phyloP scores from a whole-genome alignment of 2,329 filamentous ascomycete species.

The Plectosphaerella sp. region DNA sequence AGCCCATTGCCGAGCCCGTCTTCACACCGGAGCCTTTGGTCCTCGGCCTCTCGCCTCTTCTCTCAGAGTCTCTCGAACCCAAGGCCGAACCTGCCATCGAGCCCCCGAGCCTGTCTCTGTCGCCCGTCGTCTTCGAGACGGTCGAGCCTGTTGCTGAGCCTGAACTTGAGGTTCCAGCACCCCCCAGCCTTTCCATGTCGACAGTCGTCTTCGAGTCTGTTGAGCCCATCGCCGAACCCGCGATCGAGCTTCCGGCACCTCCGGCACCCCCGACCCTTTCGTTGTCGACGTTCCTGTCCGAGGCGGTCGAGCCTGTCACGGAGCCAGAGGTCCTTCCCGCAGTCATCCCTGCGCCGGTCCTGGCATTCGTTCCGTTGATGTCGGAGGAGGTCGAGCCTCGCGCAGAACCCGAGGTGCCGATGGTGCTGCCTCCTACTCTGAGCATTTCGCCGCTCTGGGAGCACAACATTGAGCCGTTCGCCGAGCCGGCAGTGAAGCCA shows the following conservation, averaged over 20 bases:
- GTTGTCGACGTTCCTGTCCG: conserved; percentile 23
- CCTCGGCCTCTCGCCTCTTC: conserved; percentile 22
- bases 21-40: conserved; percentile 8
- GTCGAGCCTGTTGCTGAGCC: conserved; percentile 28
- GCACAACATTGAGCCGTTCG: conserved; percentile 9
- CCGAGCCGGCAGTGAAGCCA: conserved; percentile 20
- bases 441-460: conserved; percentile 12
- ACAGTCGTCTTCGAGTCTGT: conserved; percentile 27
- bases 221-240: conserved; percentile 26
- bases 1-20: conserved; percentile 25
- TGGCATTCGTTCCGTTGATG: conserved; percentile 22
- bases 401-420: conserved; percentile 17
- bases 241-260: conserved; percentile 18
- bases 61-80: conserved; percentile 26
- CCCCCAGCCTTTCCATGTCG: conserved; percentile 22
- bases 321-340: conserved; percentile 6
- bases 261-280: conserved; percentile 16
- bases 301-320: conserved; percentile 30
- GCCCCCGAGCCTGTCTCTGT: conserved; percentile 3
- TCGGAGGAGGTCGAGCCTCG: conserved; percentile 23
- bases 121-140: conserved; percentile 12
- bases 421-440: conserved; percentile 6
- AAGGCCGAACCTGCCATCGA: conserved; percentile 16
- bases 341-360: neutral
- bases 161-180: conserved; percentile 12